Base-by-base conservation (phyloP, 768 basidiomycete species). In the Boletales sp. region DNA sequence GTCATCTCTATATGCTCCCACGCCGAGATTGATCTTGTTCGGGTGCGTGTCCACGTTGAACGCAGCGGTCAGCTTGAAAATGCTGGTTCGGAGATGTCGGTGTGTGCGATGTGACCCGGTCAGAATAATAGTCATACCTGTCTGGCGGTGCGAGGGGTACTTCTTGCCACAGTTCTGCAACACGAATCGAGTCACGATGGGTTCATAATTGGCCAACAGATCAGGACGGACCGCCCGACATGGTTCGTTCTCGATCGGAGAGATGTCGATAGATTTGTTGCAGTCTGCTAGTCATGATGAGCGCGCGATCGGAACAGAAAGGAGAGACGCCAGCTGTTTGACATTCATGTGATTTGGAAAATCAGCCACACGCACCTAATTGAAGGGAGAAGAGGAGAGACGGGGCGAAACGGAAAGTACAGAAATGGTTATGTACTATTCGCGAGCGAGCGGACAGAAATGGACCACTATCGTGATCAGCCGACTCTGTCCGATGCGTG, bases 1-100 rank as follows among this genome's bases (percentile, higher is more conserved):
- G 59, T 93, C 80, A 62, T 94, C 94, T 58, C 93, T 80, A 67
- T 97, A 97, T 8, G 93, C 94, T 40, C 93, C 94, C 40, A 94
- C 93, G 35, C 93, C 92, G 19, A 97, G 77, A 68, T 95, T 95
- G 69, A 94, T 77, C 75, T 97, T 97, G 54, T 84, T 70, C 13
- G 80, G 75, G 66, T 76, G 80, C 3, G 79, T 63, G 66, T 97
- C 90, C 27, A 79, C 81, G 67, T 94, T 92, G 82, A 84, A 95
- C 2, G 90, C 83, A 17, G 90, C 87, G 0, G 91, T 92, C 55
- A 97, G 78, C 73, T 90, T 84, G 81, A 92, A 92, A 63, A 93
- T 93, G 71, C 90, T 93, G 21, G 21, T 21, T n/a, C n/a, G 32
- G 10, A 14, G 32, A 34, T 34, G 32, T 9, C 4, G 8, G 32